These are phyloP conservation scores for Entonaema liquescens DNA, from an alignment of 495 filamentous ascomycete genomes.

Conservation along the genomic window DNA sequence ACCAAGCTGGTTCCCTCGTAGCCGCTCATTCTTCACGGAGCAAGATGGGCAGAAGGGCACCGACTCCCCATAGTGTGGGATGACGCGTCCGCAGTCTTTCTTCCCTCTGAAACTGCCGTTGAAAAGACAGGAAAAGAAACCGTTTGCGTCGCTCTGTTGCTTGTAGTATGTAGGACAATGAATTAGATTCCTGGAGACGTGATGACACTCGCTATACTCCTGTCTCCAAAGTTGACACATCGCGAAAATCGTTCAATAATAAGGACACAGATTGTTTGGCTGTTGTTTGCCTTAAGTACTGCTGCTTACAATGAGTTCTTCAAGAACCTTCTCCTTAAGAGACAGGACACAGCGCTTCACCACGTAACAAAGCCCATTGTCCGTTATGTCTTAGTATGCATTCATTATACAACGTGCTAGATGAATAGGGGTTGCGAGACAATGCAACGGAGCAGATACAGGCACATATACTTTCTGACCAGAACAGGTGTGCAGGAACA, in stretches of 20 bases:
- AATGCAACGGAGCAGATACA: slow-evolving; percentile 6
- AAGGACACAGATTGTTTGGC: neutral
- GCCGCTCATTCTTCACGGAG: slow-evolving; percentile 5
- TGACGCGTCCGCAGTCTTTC: slow-evolving; percentile 38
- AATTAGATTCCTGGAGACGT: slow-evolving; percentile 33
- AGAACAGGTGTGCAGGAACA: neutral
- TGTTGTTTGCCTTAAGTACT: neutral
- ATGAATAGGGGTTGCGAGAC: neutral
- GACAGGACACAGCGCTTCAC: neutral
- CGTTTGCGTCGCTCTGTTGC: slow-evolving; percentile 23
- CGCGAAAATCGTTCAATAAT: slow-evolving; percentile 6
- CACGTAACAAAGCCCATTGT: slow-evolving; percentile 23
- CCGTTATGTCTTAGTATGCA: slow-evolving; percentile 6
- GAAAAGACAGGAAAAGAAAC: slow-evolving; percentile 27
- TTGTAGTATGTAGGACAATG: slow-evolving; percentile 41
- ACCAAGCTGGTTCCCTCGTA: slow-evolving; percentile 21
- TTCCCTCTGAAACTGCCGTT: slow-evolving; percentile 6
- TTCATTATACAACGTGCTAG: neutral
- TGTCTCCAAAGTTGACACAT: slow-evolving; percentile 39
- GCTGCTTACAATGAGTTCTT: slow-evolving; percentile 9
- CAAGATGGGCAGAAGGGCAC: slow-evolving; percentile 33
- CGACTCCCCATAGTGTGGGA: slow-evolving; percentile 31
- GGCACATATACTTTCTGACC: neutral
- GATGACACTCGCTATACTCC: slow-evolving; percentile 38
- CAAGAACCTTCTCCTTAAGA: slow-evolving; percentile 25